Evolutionary conservation across 129 eudicot species (phyloP), one percentile per base, ranked within the genome.

Genomic region (Flaveria ramosissima): DNA sequence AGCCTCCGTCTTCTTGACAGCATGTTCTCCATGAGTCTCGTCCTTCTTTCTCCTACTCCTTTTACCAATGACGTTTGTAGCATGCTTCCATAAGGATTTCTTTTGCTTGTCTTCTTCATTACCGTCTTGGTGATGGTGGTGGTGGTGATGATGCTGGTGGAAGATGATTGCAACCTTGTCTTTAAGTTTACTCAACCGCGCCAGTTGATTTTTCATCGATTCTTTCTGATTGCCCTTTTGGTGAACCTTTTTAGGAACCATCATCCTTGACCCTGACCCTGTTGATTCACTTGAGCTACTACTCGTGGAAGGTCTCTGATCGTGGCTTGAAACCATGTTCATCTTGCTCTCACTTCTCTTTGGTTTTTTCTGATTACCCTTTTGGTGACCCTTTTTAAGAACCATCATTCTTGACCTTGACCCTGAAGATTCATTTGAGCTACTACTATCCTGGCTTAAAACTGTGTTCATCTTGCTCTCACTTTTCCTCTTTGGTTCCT

Each of bases 131-230:
- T 86, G 76, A 23, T 85, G 88, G 78, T 84, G 88, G 74, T 85
- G 96, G 41, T 92, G 97, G 70, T 89, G 92, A 70, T 89, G 96
- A 64, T 89, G 93, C 39, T 91, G 90, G 80, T 86, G 93, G 78
- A 89, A 88, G 56, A 92, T 80, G 78, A 84, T 63, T 39, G 89
- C 89, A 20, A 92, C 78, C 71, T 80, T 88, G 76, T 88, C 90
- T 81, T 87, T 86, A 53, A 92, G 75, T 74, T 83, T 88, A 63
- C 46, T 81, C 27, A 83, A 83, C 43, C 77, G 21, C 26, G 90
- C 92, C 2, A 5, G 39, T 61, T 75, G 80, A 72, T 71, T 78
- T 15, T 24, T 77, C 51, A 53, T 73, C 7, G 73, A 43, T 67
- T 71, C 74, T 75, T 47, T 72, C 73, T 50, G 24, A 12, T 74